Conservation (phyloP, 2,329 filamentous ascomycete genomes). For the Trichoderma afroharzianum region DNA sequence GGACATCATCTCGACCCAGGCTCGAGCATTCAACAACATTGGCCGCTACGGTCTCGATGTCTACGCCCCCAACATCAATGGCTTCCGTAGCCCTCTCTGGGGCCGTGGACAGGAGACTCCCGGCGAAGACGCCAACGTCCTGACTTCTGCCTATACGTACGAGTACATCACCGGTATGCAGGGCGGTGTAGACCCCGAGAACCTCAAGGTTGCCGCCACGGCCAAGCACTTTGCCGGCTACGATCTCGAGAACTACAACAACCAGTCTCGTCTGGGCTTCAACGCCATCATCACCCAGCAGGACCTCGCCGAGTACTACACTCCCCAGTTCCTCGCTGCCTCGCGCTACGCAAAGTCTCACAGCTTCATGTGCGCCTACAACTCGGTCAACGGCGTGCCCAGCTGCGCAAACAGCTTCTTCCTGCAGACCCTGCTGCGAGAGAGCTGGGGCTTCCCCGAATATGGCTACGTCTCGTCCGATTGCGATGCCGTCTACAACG, state of each 20-base stretch:
- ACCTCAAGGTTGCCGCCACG: constrained; percentile 45
- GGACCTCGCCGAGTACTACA: constrained; percentile 64
- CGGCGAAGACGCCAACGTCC: constrained; percentile 47
- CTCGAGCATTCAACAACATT: constrained; percentile 60
- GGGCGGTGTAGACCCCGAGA: constrained; percentile 12
- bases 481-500: constrained; percentile 59
- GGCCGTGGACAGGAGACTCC: constrained; percentile 58
- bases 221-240: constrained; percentile 59
- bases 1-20: constrained; percentile 49
- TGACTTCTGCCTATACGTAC: constrained; percentile 35
- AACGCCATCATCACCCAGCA: constrained; percentile 55
- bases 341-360: constrained; percentile 49
- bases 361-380: constrained; percentile 62
- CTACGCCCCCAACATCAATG: constrained; percentile 66
- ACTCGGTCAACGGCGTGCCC: constrained; percentile 62
- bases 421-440: constrained; percentile 57
- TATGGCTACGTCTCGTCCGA: constrained; percentile 62
- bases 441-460: constrained; percentile 61
- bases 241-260: constrained; percentile 46
- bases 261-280: constrained; percentile 43
- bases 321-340: constrained; percentile 50
- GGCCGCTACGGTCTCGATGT: constrained; percentile 53
- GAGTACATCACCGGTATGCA: constrained; percentile 49
- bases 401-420: constrained; percentile 61
- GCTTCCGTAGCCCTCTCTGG: constrained; percentile 60